Conservation (phyloP, 140 eudicot species). For the Bidens hawaiensis region DNA sequence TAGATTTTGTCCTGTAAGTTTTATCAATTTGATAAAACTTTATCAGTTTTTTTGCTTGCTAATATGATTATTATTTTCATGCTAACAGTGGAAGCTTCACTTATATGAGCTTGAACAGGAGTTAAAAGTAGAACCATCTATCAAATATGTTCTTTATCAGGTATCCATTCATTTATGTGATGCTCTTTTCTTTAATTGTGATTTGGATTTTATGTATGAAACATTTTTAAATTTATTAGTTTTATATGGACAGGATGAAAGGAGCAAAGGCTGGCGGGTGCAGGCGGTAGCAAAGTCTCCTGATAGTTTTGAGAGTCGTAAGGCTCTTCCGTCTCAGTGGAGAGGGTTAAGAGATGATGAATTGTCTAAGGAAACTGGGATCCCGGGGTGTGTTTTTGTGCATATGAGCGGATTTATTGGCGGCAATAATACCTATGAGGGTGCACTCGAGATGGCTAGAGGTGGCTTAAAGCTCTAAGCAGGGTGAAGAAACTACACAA, state of each 20-base stretch:
- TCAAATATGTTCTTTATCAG: slow-evolving; percentile 88
- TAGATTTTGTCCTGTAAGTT: slow-evolving; percentile 85
- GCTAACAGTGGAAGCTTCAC: slow-evolving; percentile 93
- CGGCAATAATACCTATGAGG: slow-evolving; percentile 64
- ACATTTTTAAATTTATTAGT: neutral
- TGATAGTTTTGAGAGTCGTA: slow-evolving; percentile 86
- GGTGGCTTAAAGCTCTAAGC: slow-evolving; percentile 48
- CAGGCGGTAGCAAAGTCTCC: slow-evolving; percentile 82
- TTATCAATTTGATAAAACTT: neutral
- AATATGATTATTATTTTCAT: slow-evolving; percentile 8
- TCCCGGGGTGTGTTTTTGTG: slow-evolving; percentile 72
- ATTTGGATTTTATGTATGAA: neutral
- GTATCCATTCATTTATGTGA: slow-evolving; percentile 23
- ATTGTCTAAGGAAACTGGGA: slow-evolving; percentile 50
- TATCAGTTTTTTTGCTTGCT: neutral
- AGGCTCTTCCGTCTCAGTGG: slow-evolving; percentile 73
- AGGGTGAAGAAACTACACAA: neutral
- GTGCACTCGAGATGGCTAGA: slow-evolving; percentile 90
- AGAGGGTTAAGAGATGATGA: slow-evolving; percentile 82
- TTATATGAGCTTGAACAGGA: slow-evolving; percentile 93
- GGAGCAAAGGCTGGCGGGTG: slow-evolving; percentile 79
- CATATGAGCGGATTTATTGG: slow-evolving; percentile 98
- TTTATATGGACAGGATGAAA: slow-evolving; percentile 49
- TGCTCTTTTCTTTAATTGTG: neutral
- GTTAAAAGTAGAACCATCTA: slow-evolving; percentile 70